Percentiles rank a stretch among this genome's conserved stretches.
Evolutionary conservation across 2,329 filamentous ascomycete species (phyloP).

Genomic region (Escovopsis weberi): DNA sequence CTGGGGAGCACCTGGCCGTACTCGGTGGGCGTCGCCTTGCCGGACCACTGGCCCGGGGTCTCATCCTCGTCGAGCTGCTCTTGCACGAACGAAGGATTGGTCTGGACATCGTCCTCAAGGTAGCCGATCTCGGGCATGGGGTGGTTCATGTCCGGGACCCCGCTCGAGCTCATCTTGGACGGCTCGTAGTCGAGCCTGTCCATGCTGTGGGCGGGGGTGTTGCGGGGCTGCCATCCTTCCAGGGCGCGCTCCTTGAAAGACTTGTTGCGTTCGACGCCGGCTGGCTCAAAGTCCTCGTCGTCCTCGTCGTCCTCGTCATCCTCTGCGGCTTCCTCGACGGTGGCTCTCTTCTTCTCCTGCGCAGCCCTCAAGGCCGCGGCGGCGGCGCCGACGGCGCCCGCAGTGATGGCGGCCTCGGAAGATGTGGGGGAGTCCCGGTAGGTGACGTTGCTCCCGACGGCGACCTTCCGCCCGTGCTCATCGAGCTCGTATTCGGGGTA

Average conservation of each 20-base stretch:
- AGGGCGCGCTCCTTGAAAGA: slow-evolving; percentile 53
- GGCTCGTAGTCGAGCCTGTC: slow-evolving; percentile 40
- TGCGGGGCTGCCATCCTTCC: slow-evolving; percentile 38
- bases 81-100: slow-evolving; percentile 73
- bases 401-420: slow-evolving; percentile 43
- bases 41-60: slow-evolving; percentile 35
- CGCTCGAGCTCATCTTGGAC: slow-evolving; percentile 50
- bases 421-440: slow-evolving; percentile 38
- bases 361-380: slow-evolving; percentile 37
- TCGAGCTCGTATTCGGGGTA: slow-evolving; percentile 44
- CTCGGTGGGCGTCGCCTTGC: slow-evolving; percentile 36
- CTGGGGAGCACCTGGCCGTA: slow-evolving; percentile 11
- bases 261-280: slow-evolving; percentile 42
- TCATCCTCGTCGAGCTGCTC: slow-evolving; percentile 44
- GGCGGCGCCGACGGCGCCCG: slow-evolving; percentile 38
- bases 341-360: slow-evolving; percentile 29
- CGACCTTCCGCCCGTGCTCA: slow-evolving; percentile 42
- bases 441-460: slow-evolving; percentile 16
- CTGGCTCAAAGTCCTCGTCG: slow-evolving; percentile 28
- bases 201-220: slow-evolving; percentile 43
- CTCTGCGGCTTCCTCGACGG: slow-evolving; percentile 18
- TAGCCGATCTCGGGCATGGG: slow-evolving; percentile 69
- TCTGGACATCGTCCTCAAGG: slow-evolving; percentile 52
- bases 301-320: slow-evolving; percentile 6
- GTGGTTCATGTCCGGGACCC: slow-evolving; percentile 52